phyloP scores from a whole-genome alignment of 148 eudicot genomes.

The Vaccinium darrowii region DNA sequence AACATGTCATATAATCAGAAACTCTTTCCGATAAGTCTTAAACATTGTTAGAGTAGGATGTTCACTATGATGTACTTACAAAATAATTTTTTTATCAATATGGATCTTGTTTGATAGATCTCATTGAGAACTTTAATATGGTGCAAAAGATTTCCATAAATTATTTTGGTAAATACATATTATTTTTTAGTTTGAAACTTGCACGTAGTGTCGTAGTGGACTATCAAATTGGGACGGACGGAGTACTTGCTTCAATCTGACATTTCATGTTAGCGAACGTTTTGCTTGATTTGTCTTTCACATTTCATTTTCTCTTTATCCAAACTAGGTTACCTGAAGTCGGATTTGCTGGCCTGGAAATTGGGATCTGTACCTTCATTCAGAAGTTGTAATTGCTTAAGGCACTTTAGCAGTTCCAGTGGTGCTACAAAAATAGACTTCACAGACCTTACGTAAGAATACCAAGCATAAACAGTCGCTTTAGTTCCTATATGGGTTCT shows the following conservation, averaged over 20 bases:
- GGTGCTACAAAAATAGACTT: conserved; percentile 56
- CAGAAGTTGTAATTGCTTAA: conserved; percentile 26
- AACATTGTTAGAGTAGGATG: not conserved
- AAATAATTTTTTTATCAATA: too few relatives aligned
- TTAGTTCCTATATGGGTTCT: not conserved
- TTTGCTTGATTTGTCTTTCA: conserved; percentile 8
- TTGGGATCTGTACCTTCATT: conserved; percentile 23
- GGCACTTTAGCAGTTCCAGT: conserved; percentile 42
- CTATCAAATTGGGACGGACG: too few relatives aligned
- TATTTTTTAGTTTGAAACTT: too few relatives aligned
- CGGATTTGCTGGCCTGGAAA: conserved; percentile 19
- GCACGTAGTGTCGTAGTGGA: too few relatives aligned
- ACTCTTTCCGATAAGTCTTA: not conserved
- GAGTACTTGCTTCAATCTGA: not conserved
- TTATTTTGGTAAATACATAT: too few relatives aligned
- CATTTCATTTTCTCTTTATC: not conserved
- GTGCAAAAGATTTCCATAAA: too few relatives aligned
- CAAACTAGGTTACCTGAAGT: conserved; percentile 30
- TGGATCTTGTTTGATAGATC: too few relatives aligned
- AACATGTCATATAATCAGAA: not conserved
- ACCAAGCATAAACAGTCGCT: not conserved
- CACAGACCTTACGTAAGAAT: conserved; percentile 91
- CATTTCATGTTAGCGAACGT: not conserved
- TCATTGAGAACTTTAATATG: too few relatives aligned
- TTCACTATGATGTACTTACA: not conserved